Conservation (phyloP, 2,329 filamentous ascomycete species). For the Colletotrichum sp. region DNA sequence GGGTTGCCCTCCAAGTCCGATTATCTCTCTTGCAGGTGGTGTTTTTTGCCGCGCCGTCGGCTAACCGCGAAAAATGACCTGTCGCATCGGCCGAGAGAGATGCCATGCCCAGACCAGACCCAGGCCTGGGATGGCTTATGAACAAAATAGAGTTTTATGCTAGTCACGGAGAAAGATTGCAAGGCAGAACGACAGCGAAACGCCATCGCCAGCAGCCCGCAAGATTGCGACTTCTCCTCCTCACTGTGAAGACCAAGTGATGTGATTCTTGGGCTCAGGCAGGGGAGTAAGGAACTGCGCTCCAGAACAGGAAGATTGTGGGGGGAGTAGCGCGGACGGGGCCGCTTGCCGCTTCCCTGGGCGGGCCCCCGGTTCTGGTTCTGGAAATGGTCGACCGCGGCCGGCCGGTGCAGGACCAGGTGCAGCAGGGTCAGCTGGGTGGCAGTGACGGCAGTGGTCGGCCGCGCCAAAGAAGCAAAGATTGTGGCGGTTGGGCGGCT, state of each 20-base stretch:
- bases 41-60: background rate
- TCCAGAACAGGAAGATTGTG: background rate
- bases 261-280: background rate
- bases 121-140: background rate
- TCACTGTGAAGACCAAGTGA: background rate
- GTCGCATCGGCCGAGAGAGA: slow-evolving; percentile 1
- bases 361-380: background rate
- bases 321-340: background rate
- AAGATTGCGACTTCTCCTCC: background rate
- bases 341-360: background rate
- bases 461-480: background rate
- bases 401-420: background rate
- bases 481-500: background rate
- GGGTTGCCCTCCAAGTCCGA: background rate
- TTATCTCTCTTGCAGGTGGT: background rate
- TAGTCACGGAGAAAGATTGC: background rate
- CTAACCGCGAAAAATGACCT: background rate
- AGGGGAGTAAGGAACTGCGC: background rate
- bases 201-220: background rate
- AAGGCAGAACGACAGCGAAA: background rate
- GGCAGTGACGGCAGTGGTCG: background rate
- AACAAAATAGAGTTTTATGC: slow-evolving; percentile 2
- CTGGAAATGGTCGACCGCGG: background rate
- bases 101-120: background rate
- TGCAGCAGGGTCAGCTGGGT: background rate